A percentile compares a stretch with the other conserved stretches of the same genome.
phyloP scores from a whole-genome alignment of 1,284 basidiomycete species.

The Veloboletus limbatus region DNA sequence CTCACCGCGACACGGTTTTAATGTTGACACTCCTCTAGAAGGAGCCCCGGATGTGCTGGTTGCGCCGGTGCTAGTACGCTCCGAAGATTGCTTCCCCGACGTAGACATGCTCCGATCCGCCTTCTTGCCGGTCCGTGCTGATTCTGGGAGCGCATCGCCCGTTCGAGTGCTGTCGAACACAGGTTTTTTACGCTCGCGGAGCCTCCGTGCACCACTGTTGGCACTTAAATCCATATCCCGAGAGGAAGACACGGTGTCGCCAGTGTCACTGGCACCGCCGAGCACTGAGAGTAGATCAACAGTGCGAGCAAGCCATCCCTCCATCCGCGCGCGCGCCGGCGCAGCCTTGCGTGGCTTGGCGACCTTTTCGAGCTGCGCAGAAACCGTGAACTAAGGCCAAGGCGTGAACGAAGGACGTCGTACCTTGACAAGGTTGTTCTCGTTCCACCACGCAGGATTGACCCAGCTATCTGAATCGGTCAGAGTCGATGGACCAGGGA shows the following conservation, averaged over 20 bases:
- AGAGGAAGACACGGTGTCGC: conserved; percentile 22
- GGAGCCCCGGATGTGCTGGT: background rate
- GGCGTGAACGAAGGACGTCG: background rate
- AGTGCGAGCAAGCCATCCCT: conserved; percentile 58
- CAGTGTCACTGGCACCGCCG: background rate
- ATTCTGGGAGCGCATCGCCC: background rate
- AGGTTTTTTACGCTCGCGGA: conserved; percentile 55
- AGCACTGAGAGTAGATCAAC: conserved; percentile 44
- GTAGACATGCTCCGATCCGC: conserved; percentile 12
- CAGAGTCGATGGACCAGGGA: background rate
- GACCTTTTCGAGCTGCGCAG: conserved; percentile 63
- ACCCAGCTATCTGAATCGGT: conserved; percentile 23
- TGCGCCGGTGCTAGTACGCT: conserved; percentile 34
- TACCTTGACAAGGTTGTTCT: conserved; percentile 64
- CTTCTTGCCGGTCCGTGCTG: background rate
- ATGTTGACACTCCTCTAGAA: background rate
- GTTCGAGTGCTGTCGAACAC: background rate
- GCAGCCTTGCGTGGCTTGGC: conserved; percentile 56
- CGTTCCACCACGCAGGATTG: conserved; percentile 67
- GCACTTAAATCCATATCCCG: conserved; percentile 7
- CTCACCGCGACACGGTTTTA: background rate
- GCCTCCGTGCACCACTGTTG: conserved; percentile 32
- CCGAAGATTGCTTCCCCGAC: background rate
- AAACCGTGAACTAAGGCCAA: background rate
- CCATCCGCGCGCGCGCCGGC: conserved; percentile 35